Evolutionary conservation across 31 red algal species (phyloP).

Genomic region (Odonthalia washingtoniensis): DNA sequence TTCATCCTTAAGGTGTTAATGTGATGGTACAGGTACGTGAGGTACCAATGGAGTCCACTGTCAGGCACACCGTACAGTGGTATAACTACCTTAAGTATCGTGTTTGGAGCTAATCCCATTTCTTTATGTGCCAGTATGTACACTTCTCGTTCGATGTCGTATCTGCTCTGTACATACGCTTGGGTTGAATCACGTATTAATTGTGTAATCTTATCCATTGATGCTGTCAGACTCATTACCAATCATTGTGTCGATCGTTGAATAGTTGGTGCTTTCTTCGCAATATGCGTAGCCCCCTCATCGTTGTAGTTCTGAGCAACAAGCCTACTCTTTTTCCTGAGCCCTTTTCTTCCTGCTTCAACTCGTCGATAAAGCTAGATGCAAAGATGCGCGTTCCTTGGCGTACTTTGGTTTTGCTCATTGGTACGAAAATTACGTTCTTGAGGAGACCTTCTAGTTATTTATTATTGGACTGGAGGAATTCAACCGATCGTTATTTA

Average conservation of each 20-base stretch:
- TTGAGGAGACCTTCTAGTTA: background rate
- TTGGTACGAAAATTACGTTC: background rate
- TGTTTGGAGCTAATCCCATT: background rate
- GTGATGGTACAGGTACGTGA: conserved; percentile 15
- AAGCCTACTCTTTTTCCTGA: background rate
- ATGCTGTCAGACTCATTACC: too few species aligned
- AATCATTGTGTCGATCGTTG: background rate
- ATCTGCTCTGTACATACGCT: background rate
- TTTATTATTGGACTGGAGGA: background rate
- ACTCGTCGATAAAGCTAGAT: background rate
- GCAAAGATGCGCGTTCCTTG: background rate
- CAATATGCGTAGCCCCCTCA: background rate
- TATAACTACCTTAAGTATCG: background rate
- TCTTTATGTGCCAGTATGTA: background rate
- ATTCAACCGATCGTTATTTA: too few species aligned
- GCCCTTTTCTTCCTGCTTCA: background rate
- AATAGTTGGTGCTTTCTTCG: conserved; percentile 17
- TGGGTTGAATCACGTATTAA: background rate
- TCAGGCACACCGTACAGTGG: conserved; percentile 24
- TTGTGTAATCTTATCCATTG: background rate
- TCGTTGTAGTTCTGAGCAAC: background rate
- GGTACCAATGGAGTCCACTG: too few species aligned
- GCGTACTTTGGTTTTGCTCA: background rate
- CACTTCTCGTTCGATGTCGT: background rate
- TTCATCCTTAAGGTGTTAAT: background rate